These are phyloP conservation scores for Monilinia fructicola DNA, from an alignment of 2,329 filamentous ascomycete species.

Conservation along the genomic window DNA sequence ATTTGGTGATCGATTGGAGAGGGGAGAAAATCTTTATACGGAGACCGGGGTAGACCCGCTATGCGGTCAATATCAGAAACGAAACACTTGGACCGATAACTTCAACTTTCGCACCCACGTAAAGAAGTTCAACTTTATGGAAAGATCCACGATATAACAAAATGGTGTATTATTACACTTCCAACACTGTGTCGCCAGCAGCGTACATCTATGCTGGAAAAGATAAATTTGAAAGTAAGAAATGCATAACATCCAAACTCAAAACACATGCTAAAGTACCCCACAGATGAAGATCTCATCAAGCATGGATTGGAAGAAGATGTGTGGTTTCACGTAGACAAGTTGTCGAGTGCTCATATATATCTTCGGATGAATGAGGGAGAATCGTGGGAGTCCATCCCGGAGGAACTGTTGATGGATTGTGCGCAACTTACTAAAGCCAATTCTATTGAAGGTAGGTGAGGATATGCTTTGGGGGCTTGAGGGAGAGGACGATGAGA, in stretches of 20 bases:
- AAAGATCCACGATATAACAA: slow-evolving; percentile 33
- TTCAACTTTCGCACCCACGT: neutral
- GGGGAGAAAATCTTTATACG: slow-evolving; percentile 32
- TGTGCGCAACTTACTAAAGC: slow-evolving; percentile 98
- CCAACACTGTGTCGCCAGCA: slow-evolving; percentile 74
- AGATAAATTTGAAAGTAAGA: slow-evolving; percentile 94
- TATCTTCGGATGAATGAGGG: slow-evolving; percentile 82
- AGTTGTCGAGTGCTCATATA: slow-evolving; percentile 93
- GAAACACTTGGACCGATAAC: slow-evolving; percentile 2
- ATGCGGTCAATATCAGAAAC: slow-evolving; percentile 39
- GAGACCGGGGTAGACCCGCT: slow-evolving; percentile 28
- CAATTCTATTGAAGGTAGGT: slow-evolving; percentile 88
- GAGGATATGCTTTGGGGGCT: neutral
- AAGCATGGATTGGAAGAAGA: slow-evolving; percentile 93
- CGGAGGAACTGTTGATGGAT: slow-evolving; percentile 72
- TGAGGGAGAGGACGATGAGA: neutral
- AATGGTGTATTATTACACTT: slow-evolving; percentile 98
- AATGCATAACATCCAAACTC: too few relatives aligned
- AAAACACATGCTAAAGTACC: slow-evolving; percentile 19
- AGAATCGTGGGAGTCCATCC: slow-evolving; percentile 81
- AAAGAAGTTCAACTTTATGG: slow-evolving; percentile 27
- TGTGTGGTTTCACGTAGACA: slow-evolving; percentile 99
- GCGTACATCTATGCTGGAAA: slow-evolving; percentile 96
- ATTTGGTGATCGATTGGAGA: slow-evolving; percentile 22
- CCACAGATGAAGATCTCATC: slow-evolving; percentile 89